Evolutionary conservation across 2,329 filamentous ascomycete genomes (phyloP), one percentile per base, ranked within the genome.

Genomic region (Phoma sp.): DNA sequence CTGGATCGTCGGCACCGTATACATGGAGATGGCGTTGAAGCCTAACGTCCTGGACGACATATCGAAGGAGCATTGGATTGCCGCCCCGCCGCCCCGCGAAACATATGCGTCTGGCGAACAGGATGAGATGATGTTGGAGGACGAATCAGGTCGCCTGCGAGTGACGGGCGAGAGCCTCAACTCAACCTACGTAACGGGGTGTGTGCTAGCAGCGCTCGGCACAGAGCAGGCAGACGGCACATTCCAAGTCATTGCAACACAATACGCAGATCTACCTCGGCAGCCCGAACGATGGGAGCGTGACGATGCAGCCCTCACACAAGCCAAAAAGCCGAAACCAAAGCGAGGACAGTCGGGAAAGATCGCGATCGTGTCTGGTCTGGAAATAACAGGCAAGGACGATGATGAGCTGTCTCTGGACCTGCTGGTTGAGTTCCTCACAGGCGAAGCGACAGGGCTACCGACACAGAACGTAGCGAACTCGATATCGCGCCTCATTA

Each of bases 11-110:
- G 95, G 96, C 13, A 99, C 95, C 0, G 86, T 98, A 29, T 99
- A 96, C 74, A 96, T 98, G 89, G 91, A 98, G 60, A 93, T 99
- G 91, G 86, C 90, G 2, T 76, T 97, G 68, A 99, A 99, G 78
- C 95, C 96, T 1, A 96, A 96, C 70, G 93, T 99, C 72, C 79
- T 99, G 30, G 93, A 97, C 55, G 95, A 99, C 66, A 90, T 99
- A 37, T 89, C 90, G 36, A 96, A 96, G 76, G 93, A 97, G 89
- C 90, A 93, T 71, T 97, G 91, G 88, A 91, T 96, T 55, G 88
- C 90, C 0, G 91, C 90, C 1, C 92, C 93, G 7, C 86, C 90
- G 11, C 83, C 86, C 7, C 83, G 88, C 55, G 82, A 88, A 60
- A 95, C 91, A 64, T 97, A 96, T 76, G 83, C 86, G 61, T 86